Conservation (phyloP, 1,284 basidiomycete genomes). For the Meripilus lineatus region DNA sequence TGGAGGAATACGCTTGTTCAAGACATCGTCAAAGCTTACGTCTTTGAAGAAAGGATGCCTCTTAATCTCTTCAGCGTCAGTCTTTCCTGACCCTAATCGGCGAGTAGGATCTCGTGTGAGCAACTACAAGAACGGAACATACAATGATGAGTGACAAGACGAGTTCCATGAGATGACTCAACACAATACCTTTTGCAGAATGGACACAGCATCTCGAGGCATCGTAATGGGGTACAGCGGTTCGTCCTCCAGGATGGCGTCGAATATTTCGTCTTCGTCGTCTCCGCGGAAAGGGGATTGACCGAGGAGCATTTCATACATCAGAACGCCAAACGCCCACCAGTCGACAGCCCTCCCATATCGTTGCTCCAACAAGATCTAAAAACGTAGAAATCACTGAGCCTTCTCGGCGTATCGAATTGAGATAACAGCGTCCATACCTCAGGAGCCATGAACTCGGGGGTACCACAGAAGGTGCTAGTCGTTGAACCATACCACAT, state of each 20-base stretch:
- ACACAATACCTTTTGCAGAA: constrained; percentile 80
- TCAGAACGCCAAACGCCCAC: constrained; percentile 99
- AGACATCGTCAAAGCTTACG: constrained; percentile 92
- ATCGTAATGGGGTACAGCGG: constrained; percentile 99
- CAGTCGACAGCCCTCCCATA: constrained; percentile 99
- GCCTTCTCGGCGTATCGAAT: neutral
- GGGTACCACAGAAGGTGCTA: constrained; percentile 98
- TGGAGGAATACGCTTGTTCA: constrained; percentile 94
- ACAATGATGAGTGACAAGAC: neutral
- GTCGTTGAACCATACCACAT: constrained; percentile 99
- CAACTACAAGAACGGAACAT: constrained; percentile 50
- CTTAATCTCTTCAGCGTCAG: constrained; percentile 97
- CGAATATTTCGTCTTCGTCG: constrained; percentile 99
- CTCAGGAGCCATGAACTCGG: constrained; percentile 99
- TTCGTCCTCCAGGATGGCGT: constrained; percentile 98
- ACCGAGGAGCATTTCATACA: constrained; percentile 98
- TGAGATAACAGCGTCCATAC: constrained; percentile 38
- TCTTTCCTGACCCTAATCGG: constrained; percentile 91
- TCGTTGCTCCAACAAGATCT: constrained; percentile 97
- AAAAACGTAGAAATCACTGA: constrained; percentile 2
- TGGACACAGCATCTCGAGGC: constrained; percentile 95
- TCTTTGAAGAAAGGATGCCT: constrained; percentile 98
- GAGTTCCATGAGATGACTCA: neutral
- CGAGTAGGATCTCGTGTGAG: constrained; percentile 91
- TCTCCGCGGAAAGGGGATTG: constrained; percentile 99